Conservation (phyloP, 345 rosid genomes). For the Populus davidiana region DNA sequence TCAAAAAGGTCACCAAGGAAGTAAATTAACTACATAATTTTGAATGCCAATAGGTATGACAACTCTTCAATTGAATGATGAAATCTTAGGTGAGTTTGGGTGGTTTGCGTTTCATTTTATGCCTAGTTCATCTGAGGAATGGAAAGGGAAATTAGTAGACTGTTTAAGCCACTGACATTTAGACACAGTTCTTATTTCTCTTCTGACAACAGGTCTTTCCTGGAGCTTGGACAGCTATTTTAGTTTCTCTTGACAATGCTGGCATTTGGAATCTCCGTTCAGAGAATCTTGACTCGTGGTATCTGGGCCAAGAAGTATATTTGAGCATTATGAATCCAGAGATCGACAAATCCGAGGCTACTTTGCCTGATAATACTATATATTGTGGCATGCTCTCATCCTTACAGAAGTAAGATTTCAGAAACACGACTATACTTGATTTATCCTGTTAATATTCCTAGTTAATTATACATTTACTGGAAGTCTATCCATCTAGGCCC, state of each 20-base stretch:
- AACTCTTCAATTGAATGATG: background rate
- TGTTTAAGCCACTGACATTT: background rate
- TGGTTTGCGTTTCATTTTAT: background rate
- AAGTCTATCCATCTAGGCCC: background rate
- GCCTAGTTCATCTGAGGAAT: background rate
- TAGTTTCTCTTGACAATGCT: slow-evolving; percentile 81
- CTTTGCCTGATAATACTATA: slow-evolving; percentile 65
- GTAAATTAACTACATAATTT: background rate
- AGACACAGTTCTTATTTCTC: background rate
- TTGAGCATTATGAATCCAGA: slow-evolving; percentile 69
- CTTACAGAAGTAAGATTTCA: slow-evolving; percentile 65
- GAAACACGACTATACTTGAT: slow-evolving; percentile 1
- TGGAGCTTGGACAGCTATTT: slow-evolving; percentile 92
- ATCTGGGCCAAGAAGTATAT: slow-evolving; percentile 82
- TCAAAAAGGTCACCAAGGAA: background rate
- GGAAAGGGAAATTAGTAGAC: background rate
- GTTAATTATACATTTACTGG: background rate
- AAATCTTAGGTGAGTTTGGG: background rate
- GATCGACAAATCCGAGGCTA: slow-evolving; percentile 49
- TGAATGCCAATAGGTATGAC: background rate
- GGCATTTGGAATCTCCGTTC: slow-evolving; percentile 90
- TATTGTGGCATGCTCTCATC: slow-evolving; percentile 78
- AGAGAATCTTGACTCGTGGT: slow-evolving; percentile 83
- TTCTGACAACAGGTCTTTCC: slow-evolving; percentile 65
- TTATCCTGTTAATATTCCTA: background rate